phyloP scores from a whole-genome alignment of 352 stramenopile species.

The Phytophthora pisi region DNA sequence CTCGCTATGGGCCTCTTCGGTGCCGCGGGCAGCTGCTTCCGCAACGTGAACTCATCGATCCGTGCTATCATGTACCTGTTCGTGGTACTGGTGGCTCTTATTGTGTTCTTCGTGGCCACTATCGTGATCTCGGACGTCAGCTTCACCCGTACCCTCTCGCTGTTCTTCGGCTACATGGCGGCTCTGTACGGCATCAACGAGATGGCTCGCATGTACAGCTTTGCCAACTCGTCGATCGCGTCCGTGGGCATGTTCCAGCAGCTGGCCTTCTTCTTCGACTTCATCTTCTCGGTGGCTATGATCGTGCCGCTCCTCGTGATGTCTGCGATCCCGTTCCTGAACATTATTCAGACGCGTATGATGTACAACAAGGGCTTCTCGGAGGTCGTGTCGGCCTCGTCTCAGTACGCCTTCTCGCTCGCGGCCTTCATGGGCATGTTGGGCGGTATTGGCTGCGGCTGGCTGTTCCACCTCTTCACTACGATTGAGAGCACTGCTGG shows the following conservation, averaged over 20 bases:
- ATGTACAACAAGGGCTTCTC: constrained; percentile 93
- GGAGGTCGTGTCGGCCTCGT: constrained; percentile 83
- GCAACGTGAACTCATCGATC: constrained; percentile 38
- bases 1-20: constrained; percentile 62
- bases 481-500: constrained; percentile 73
- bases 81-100: constrained; percentile 40
- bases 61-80: constrained; percentile 64
- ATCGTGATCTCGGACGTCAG: constrained; percentile 44
- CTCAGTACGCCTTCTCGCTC: constrained; percentile 86
- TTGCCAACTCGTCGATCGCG: constrained; percentile 68
- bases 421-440: constrained; percentile 79
- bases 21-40: constrained; percentile 36
- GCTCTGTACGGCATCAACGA: constrained; percentile 84
- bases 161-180: constrained; percentile 86
- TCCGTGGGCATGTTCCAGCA: constrained; percentile 74
- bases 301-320: constrained; percentile 80
- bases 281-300: constrained; percentile 76
- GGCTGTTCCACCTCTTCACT: constrained; percentile 83
- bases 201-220: constrained; percentile 87
- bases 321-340: constrained; percentile 85
- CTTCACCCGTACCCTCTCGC: constrained; percentile 47
- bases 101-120: constrained; percentile 58
- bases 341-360: constrained; percentile 90
- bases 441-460: constrained; percentile 72
- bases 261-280: constrained; percentile 88